phyloP scores from a whole-genome alignment of 177 flowering plant species.

The Tripterygium wilfordii region DNA sequence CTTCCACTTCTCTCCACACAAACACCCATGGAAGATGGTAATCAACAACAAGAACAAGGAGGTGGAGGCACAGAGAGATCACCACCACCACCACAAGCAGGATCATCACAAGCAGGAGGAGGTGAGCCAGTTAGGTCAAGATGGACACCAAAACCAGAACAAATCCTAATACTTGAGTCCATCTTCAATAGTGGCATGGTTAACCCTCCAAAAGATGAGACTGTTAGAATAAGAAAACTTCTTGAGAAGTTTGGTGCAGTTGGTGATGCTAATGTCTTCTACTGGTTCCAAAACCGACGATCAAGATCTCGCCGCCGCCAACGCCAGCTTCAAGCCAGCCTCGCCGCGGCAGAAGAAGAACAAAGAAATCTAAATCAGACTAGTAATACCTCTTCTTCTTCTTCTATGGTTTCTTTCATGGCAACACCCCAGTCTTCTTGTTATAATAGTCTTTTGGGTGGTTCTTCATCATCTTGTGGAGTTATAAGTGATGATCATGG shows the following conservation, averaged over 20 bases:
- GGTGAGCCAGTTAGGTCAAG: constrained; percentile 69
- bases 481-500: constrained; percentile 12
- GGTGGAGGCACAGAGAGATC: too few relatives aligned
- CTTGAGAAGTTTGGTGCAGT: constrained; percentile 84
- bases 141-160: constrained; percentile 97
- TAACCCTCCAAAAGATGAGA: constrained; percentile 90
- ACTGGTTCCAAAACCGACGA: constrained; percentile 96
- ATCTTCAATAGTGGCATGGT: constrained; percentile 99
- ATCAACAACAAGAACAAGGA: too few relatives aligned
- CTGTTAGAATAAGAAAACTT: constrained; percentile 70
- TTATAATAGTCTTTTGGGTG: constrained; percentile 10
- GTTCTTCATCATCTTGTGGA: constrained; percentile 25
- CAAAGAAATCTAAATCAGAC: constrained; percentile 3
- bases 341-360: constrained; percentile 19
- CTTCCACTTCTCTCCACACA: not conserved
- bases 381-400: constrained; percentile 1
- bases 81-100: constrained; percentile 9
- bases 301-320: constrained; percentile 87
- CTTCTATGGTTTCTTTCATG: constrained; percentile 12
- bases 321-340: constrained; percentile 70
- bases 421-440: constrained; percentile 8
- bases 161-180: constrained; percentile 85
- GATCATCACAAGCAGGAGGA: too few relatives aligned
- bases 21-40: not conserved
- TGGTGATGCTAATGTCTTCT: constrained; percentile 92